These are phyloP conservation scores for Mallotus repandus DNA, from an alignment of 441 rosid species.

Conservation along the genomic window DNA sequence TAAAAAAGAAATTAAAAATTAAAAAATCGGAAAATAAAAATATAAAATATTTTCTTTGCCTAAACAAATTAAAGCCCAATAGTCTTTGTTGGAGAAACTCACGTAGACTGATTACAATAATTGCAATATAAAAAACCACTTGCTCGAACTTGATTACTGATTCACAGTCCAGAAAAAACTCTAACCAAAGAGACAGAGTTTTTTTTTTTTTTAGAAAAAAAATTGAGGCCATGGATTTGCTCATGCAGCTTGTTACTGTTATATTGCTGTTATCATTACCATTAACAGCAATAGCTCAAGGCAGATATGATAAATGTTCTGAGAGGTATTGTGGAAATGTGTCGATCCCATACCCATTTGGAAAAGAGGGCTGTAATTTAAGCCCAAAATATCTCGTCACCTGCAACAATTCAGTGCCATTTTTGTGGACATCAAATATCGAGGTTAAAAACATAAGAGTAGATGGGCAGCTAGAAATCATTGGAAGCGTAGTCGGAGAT, in stretches of 20 bases:
- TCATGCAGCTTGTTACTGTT: not conserved
- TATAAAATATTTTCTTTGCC: no score
- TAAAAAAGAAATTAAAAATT: no score
- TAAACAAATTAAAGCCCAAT: no score
- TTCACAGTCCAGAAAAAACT: no score
- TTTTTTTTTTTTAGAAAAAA: no score
- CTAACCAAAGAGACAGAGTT: no score
- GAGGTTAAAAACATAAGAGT: constrained; percentile 7
- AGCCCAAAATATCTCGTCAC: not conserved
- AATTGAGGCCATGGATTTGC: not conserved
- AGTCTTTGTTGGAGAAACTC: no score
- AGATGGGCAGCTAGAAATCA: constrained; percentile 15
- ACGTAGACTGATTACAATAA: no score
- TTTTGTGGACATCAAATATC: not conserved
- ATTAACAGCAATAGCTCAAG: not conserved
- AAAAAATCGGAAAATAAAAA: no score
- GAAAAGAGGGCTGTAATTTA: constrained; percentile 13
- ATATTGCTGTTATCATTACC: not conserved
- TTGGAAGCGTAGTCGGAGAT: not conserved
- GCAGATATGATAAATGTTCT: not conserved
- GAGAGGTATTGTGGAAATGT: constrained; percentile 10
- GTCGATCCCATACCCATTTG: constrained; percentile 28
- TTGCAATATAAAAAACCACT: no score
- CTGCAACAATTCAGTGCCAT: constrained; percentile 12
- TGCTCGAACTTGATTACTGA: no score